Percentiles rank a stretch among this genome's conserved stretches.
Conservation (phyloP, 2,329 filamentous ascomycete species). For the Seiridium unicorne region DNA sequence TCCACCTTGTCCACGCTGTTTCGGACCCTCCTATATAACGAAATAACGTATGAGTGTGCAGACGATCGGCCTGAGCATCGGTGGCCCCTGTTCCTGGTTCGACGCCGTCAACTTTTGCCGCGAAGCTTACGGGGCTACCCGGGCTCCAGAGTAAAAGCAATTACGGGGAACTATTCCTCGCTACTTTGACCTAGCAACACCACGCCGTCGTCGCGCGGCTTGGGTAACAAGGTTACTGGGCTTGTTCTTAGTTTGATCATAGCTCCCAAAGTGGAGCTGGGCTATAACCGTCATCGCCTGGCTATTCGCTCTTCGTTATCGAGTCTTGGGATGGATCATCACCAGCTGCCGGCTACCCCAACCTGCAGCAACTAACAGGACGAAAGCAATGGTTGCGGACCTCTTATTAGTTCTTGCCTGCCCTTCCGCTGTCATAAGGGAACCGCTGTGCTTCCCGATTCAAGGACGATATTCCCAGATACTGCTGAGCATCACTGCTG, state of each 20-base stretch:
- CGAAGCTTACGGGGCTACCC: constrained; percentile 13
- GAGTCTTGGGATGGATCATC: constrained; percentile 5
- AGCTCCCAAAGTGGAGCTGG: constrained; percentile 1
- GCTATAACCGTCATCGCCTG: constrained; percentile 4
- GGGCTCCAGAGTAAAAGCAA: constrained; percentile 10
- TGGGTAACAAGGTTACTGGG: constrained; percentile 4
- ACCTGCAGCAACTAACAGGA: neutral
- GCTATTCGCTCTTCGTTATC: constrained; percentile 6
- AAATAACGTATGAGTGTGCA: neutral
- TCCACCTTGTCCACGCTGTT: neutral
- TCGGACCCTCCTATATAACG: neutral
- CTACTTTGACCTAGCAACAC: constrained; percentile 7
- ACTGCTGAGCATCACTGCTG: constrained; percentile 6
- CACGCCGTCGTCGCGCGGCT: constrained; percentile 7
- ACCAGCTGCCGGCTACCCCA: constrained; percentile 2
- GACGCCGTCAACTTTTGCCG: constrained; percentile 8
- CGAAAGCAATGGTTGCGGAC: neutral
- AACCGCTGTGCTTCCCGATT: neutral
- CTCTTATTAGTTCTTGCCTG: constrained; percentile 5
- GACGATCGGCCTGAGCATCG: neutral
- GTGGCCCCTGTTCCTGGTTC: constrained; percentile 2
- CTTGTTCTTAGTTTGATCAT: constrained; percentile 3
- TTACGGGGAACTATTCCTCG: constrained; percentile 11
- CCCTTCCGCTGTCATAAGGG: constrained; percentile 1
- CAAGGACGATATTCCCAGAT: neutral